These are phyloP conservation scores for Xylaria sp. DNA, from an alignment of 2,329 filamentous ascomycete species.

Conservation along the genomic window DNA sequence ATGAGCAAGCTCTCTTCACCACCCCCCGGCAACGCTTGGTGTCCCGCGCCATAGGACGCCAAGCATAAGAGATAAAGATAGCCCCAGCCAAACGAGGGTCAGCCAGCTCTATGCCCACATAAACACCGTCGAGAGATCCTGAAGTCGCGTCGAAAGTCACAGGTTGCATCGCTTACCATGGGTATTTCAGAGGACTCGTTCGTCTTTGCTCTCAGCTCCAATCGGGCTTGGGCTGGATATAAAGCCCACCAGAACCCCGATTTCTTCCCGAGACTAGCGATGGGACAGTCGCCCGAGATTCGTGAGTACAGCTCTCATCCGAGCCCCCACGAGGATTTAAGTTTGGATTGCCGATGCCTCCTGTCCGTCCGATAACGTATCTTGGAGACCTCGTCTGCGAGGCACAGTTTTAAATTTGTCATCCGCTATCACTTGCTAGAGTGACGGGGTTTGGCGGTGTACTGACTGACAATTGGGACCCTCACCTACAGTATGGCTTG, in stretches of 20 bases:
- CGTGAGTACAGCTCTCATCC: conserved; percentile 54
- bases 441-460: not conserved
- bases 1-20: conserved; percentile 17
- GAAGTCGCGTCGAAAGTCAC: not conserved
- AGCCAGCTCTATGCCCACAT: conserved; percentile 5
- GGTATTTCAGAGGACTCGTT: conserved; percentile 63
- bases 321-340: conserved; percentile 5
- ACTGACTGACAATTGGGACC: conserved; percentile 17
- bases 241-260: conserved; percentile 73
- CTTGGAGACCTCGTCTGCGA: not conserved
- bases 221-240: conserved; percentile 75
- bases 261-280: conserved; percentile 74
- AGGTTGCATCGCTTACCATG: conserved; percentile 42
- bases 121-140: conserved; percentile 12
- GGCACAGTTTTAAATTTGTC: not conserved
- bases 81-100: not conserved
- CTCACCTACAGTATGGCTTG: conserved; percentile 74
- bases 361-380: not conserved
- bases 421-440: not conserved
- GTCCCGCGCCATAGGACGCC: conserved; percentile 8
- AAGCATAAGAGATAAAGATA: not conserved
- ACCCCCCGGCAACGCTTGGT: conserved; percentile 10
- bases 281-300: conserved; percentile 73
- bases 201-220: conserved; percentile 71
- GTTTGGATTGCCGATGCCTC: not conserved